Conservation (phyloP, 2,329 filamentous ascomycete genomes). For the Fusarium bulbicola region DNA sequence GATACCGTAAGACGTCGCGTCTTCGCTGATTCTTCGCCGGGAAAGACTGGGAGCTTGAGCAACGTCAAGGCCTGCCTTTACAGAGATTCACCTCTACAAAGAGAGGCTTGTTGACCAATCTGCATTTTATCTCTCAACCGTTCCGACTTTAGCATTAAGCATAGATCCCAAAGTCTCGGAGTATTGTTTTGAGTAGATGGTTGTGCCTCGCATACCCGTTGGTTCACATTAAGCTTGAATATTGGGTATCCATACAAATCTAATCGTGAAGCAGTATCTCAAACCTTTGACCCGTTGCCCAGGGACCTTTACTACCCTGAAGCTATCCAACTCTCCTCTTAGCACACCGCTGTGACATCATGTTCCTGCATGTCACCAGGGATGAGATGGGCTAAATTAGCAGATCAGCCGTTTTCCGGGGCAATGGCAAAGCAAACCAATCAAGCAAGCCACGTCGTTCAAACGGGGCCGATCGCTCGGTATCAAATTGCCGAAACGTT, state of each 20-base stretch:
- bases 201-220: background rate
- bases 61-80: fast-evolving
- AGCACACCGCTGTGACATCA: background rate
- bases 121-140: fast-evolving
- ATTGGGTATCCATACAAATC: background rate
- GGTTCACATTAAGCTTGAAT: background rate
- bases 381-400: too few species aligned
- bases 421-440: background rate
- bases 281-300: background rate
- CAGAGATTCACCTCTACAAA: background rate
- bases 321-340: background rate
- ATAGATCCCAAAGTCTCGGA: background rate
- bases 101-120: too few species aligned
- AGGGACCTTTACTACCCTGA: background rate
- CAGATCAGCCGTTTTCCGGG: too few species aligned
- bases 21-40: background rate
- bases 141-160: background rate
- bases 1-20: background rate
- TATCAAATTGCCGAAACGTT: background rate
- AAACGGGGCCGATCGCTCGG: background rate
- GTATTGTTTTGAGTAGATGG: background rate
- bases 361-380: background rate
- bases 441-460: background rate
- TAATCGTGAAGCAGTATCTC: background rate
- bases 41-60: fast-evolving